These are phyloP conservation scores for Aureobasidium sp. DNA, from an alignment of 2,329 filamentous ascomycete genomes.

Conservation along the genomic window DNA sequence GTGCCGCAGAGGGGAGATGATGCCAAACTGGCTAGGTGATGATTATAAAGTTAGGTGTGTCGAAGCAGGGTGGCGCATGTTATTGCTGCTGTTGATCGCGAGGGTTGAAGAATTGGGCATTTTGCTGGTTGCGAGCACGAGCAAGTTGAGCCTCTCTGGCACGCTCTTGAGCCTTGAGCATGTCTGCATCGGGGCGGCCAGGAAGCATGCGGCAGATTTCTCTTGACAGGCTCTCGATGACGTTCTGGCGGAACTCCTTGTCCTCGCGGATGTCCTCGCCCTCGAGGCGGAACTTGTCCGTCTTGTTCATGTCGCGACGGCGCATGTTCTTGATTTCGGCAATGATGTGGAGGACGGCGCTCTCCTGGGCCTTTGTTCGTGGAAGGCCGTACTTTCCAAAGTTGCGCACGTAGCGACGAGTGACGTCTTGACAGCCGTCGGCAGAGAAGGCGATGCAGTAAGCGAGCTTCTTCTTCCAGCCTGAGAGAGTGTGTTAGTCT, in stretches of 20 bases:
- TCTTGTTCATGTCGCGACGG: slow-evolving; percentile 76
- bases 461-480: slow-evolving; percentile 93
- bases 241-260: slow-evolving; percentile 65
- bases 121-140: slow-evolving; percentile 20
- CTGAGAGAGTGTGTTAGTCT: slow-evolving; percentile 31
- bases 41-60: slow-evolving; percentile 3
- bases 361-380: slow-evolving; percentile 74
- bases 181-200: slow-evolving; percentile 43
- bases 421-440: slow-evolving; percentile 67
- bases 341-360: slow-evolving; percentile 84
- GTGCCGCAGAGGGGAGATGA: background rate
- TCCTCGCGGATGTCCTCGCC: slow-evolving; percentile 74
- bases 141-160: slow-evolving; percentile 28
- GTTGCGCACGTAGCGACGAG: slow-evolving; percentile 64
- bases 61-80: background rate
- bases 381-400: slow-evolving; percentile 61
- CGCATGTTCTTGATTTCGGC: slow-evolving; percentile 84
- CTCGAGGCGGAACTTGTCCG: slow-evolving; percentile 72
- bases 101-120: slow-evolving; percentile 18
- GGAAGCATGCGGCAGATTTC: slow-evolving; percentile 64
- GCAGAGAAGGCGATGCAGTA: slow-evolving; percentile 97
- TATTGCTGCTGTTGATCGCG: slow-evolving; percentile 33
- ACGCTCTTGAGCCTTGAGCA: slow-evolving; percentile 40
- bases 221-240: slow-evolving; percentile 66
- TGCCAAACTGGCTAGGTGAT: background rate